Evolutionary conservation across 306 rosid genomes (phyloP).

Genomic region (Cicer arietinum): DNA sequence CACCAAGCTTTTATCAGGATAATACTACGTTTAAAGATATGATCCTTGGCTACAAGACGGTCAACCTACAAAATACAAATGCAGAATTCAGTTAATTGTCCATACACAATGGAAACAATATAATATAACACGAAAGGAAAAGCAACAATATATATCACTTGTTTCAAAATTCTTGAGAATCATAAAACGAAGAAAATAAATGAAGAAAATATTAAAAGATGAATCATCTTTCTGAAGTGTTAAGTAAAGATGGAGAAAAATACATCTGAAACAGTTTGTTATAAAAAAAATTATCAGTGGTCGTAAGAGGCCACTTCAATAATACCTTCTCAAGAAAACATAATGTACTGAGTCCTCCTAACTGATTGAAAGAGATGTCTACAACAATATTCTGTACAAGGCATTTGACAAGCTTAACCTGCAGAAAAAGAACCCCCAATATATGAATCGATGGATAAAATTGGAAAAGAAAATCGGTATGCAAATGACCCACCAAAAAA

Average conservation of each 20-base stretch:
- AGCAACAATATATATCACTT: constrained; percentile 15
- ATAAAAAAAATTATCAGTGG: constrained; percentile 9
- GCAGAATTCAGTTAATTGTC: constrained; percentile 33
- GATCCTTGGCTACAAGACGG: constrained; percentile 71
- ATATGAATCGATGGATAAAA: constrained; percentile 31
- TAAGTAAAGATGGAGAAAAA: constrained; percentile 20
- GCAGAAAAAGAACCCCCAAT: constrained; percentile 48
- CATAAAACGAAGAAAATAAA: constrained; percentile 4
- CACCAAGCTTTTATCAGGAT: constrained; percentile 91
- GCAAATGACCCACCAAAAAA: constrained; percentile 25
- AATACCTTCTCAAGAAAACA: constrained; percentile 93
- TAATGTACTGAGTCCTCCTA: constrained; percentile 88
- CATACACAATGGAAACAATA: constrained; percentile 25
- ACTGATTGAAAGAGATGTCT: constrained; percentile 92
- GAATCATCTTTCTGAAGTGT: constrained; percentile 25
- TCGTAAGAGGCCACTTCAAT: constrained; percentile 28
- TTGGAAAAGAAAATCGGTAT: constrained; percentile 17
- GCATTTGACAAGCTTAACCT: constrained; percentile 96
- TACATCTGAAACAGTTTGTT: not conserved
- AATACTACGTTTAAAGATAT: constrained; percentile 87
- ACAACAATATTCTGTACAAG: constrained; percentile 81
- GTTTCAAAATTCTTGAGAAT: constrained; percentile 21
- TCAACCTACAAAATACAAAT: constrained; percentile 63
- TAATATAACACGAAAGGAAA: constrained; percentile 15
- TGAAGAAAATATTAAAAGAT: constrained; percentile 2